Evolutionary conservation across 495 filamentous ascomycete genomes (phyloP).

Genomic region (Penicillium fimorum): DNA sequence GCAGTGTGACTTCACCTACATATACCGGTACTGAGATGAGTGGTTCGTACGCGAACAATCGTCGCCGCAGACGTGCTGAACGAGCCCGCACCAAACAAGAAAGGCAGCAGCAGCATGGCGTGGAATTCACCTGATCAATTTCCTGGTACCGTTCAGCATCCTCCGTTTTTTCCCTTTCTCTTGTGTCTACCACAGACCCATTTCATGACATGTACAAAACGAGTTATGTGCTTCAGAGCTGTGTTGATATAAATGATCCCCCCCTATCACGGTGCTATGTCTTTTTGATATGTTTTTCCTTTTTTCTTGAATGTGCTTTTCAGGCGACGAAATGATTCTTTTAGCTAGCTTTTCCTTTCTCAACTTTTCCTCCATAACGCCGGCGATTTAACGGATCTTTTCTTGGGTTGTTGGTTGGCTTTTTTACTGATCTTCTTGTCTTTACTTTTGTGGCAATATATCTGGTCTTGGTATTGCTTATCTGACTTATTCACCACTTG

Average conservation of each 20-base stretch:
- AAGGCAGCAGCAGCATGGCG: conserved; percentile 42
- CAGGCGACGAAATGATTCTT: conserved; percentile 4
- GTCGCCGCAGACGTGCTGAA: conserved; percentile 51
- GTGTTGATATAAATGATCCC: conserved; percentile 13
- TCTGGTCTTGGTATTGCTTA: neutral
- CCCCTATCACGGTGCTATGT: conserved; percentile 10
- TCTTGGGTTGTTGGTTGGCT: neutral
- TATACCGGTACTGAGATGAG: conserved; percentile 53
- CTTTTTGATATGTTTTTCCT: conserved; percentile 6
- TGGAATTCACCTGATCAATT: conserved; percentile 44
- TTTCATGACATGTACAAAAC: conserved; percentile 14
- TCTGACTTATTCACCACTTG: neutral
- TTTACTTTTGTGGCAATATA: neutral
- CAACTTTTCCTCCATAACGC: neutral
- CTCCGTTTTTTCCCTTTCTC: neutral
- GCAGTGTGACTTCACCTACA: conserved; percentile 49
- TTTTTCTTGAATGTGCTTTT: conserved; percentile 7
- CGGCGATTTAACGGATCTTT: conserved; percentile 10
- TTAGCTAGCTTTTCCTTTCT: conserved; percentile 1
- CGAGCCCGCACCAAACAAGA: conserved; percentile 49
- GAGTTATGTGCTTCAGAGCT: conserved; percentile 9
- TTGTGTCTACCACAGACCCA: conserved; percentile 1
- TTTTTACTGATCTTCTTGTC: neutral
- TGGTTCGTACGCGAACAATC: conserved; percentile 54
- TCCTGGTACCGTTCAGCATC: neutral